These are phyloP conservation scores for Ephemerocybe angulata DNA, from an alignment of 768 basidiomycete species.

Conservation along the genomic window DNA sequence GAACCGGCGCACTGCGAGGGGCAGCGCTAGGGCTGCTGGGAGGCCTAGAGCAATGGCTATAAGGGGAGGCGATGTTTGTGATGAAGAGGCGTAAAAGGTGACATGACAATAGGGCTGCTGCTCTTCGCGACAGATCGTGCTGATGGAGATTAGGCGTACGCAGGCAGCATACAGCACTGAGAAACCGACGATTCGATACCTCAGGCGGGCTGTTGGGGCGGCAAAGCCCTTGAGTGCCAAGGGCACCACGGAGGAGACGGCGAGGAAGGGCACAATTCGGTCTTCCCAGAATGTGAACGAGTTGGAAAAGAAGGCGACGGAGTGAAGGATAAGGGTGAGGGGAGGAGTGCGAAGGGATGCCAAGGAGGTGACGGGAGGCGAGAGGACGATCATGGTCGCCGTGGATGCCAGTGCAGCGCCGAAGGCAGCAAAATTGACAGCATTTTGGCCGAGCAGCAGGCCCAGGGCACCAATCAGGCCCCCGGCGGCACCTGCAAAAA, in stretches of 20 bases:
- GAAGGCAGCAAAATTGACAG: constrained; percentile 51
- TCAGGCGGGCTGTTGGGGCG: constrained; percentile 50
- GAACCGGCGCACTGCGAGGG: constrained; percentile 52
- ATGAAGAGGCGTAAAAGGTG: constrained; percentile 81
- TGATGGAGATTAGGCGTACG: constrained; percentile 71
- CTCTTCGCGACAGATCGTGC: constrained; percentile 92
- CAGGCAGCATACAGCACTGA: constrained; percentile 61
- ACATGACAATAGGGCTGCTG: constrained; percentile 87
- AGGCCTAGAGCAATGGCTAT: constrained; percentile 56
- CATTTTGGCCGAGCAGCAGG: constrained; percentile 7
- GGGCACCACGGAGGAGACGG: constrained; percentile 60
- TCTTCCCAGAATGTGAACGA: constrained; percentile 99
- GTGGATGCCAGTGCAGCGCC: constrained; percentile 44
- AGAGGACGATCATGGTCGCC: constrained; percentile 40
- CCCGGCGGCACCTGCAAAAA: constrained; percentile 36
- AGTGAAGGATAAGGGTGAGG: constrained; percentile 62
- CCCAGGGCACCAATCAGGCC: constrained; percentile 30
- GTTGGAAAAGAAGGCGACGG: constrained; percentile 82
- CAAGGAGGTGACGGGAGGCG: constrained; percentile 32
- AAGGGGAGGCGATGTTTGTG: constrained; percentile 61
- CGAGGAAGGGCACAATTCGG: constrained; percentile 69
- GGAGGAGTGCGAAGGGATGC: constrained; percentile 30
- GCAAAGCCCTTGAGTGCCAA: constrained; percentile 55
- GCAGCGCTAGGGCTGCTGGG: constrained; percentile 51
- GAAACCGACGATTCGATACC: constrained; percentile 72